Evolutionary conservation across 2,329 filamentous ascomycete species (phyloP).

Genomic region (Sporothrix mexicana): DNA sequence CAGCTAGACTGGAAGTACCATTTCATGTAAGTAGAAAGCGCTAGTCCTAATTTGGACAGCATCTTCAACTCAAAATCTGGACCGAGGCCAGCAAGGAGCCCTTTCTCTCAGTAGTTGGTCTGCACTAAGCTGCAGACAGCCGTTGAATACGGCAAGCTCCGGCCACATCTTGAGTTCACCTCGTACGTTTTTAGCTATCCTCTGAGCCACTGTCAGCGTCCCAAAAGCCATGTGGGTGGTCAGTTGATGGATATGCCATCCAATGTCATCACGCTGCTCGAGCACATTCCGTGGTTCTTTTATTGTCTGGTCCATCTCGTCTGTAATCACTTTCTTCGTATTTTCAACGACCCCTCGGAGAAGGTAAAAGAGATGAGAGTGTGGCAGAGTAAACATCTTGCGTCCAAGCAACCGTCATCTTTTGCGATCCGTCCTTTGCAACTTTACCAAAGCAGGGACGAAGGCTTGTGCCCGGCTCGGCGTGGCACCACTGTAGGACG

Average conservation of each 20-base stretch:
- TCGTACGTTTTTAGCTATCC: neutral
- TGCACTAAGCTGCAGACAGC: neutral
- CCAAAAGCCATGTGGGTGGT: neutral
- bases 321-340: neutral
- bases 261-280: neutral
- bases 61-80: neutral
- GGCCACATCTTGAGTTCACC: neutral
- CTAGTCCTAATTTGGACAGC: neutral
- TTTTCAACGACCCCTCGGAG: neutral
- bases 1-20: neutral
- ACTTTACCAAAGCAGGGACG: neutral
- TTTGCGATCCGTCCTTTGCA: neutral
- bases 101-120: neutral
- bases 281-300: constrained; percentile 1
- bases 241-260: constrained; percentile 1
- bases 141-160: neutral
- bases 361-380: neutral
- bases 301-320: neutral
- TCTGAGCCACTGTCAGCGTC: neutral
- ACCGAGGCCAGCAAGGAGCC: neutral
- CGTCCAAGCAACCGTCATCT: constrained; percentile 6
- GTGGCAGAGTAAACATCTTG: neutral
- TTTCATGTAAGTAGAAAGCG: constrained; percentile 8
- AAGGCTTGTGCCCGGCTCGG: neutral
- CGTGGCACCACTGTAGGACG: constrained; percentile 31